These are phyloP conservation scores for Neoboletus subvelutipes DNA, from an alignment of 768 basidiomycete species.

Conservation along the genomic window DNA sequence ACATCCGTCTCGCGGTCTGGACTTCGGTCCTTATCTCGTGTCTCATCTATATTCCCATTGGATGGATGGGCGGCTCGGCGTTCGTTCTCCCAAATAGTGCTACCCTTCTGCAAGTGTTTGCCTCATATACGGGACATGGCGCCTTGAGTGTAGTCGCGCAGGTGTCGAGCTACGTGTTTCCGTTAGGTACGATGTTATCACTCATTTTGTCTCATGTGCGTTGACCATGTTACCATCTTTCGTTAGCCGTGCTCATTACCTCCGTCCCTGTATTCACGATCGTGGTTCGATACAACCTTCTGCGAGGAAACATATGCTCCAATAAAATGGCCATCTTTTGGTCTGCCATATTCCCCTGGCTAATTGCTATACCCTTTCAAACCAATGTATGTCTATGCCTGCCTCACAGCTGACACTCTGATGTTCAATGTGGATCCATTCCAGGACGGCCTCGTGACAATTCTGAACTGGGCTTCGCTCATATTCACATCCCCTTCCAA, in stretches of 20 bases:
- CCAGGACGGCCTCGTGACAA: conserved; percentile 15
- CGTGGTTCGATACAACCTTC: conserved; percentile 26
- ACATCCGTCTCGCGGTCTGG: conserved; percentile 24
- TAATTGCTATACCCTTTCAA: conserved; percentile 26
- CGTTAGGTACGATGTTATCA: conserved; percentile 12
- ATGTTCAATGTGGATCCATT: neutral
- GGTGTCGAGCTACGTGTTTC: conserved; percentile 22
- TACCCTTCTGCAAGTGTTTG: conserved; percentile 21
- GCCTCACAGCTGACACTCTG: neutral
- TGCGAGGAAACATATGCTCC: conserved; percentile 26
- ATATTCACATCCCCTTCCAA: conserved; percentile 24
- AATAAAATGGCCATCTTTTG: conserved; percentile 24
- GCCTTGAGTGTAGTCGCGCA: conserved; percentile 6
- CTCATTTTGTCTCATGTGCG: too few species aligned
- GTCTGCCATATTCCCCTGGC: conserved; percentile 25
- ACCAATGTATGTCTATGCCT: conserved; percentile 17
- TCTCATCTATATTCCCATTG: conserved; percentile 24
- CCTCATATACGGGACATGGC: conserved; percentile 2
- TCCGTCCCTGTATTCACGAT: conserved; percentile 26
- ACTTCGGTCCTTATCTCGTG: conserved; percentile 23
- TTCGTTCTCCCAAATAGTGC: conserved; percentile 4
- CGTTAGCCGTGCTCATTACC: conserved; percentile 24
- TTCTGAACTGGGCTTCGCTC: conserved; percentile 28
- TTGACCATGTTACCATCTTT: neutral
- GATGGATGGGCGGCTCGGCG: conserved; percentile 23